Percentiles rank a stretch among this genome's conserved stretches.
phyloP scores from a whole-genome alignment of 129 eudicot species.

The Apium graveolens region DNA sequence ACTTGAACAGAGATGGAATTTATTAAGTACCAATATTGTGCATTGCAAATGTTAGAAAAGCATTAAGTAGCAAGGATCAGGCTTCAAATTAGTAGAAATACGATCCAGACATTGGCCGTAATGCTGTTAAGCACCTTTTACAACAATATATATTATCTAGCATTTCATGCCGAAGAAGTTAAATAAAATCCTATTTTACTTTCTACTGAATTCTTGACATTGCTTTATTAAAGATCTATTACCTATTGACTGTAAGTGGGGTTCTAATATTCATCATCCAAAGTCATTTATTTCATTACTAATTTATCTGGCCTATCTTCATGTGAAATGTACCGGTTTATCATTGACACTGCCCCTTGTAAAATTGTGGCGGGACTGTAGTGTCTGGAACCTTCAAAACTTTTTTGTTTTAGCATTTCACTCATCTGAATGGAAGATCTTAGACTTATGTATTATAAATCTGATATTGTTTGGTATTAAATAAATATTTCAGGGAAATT shows the following conservation, averaged over 20 bases:
- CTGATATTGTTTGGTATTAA: constrained; percentile 8
- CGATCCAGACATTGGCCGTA: background rate
- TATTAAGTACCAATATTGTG: no score
- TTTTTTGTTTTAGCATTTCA: background rate
- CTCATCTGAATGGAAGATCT: background rate
- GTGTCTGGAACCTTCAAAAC: background rate
- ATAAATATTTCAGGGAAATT: constrained; percentile 67
- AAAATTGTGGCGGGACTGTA: background rate
- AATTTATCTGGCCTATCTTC: background rate
- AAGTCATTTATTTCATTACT: background rate
- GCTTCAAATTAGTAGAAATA: background rate
- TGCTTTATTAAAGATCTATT: background rate
- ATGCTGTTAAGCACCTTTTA: background rate
- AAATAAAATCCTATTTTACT: background rate
- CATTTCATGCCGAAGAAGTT: background rate
- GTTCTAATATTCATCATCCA: background rate
- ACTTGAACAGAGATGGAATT: no score
- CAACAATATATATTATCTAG: background rate
- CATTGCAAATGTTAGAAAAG: no score
- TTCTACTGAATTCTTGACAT: background rate
- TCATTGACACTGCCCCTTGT: background rate
- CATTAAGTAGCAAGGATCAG: no score
- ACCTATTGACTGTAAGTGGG: background rate
- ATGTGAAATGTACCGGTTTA: background rate
- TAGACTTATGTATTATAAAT: background rate